These are phyloP conservation scores for Alternaria burnsii DNA, from an alignment of 2,329 filamentous ascomycete species.

Conservation along the genomic window DNA sequence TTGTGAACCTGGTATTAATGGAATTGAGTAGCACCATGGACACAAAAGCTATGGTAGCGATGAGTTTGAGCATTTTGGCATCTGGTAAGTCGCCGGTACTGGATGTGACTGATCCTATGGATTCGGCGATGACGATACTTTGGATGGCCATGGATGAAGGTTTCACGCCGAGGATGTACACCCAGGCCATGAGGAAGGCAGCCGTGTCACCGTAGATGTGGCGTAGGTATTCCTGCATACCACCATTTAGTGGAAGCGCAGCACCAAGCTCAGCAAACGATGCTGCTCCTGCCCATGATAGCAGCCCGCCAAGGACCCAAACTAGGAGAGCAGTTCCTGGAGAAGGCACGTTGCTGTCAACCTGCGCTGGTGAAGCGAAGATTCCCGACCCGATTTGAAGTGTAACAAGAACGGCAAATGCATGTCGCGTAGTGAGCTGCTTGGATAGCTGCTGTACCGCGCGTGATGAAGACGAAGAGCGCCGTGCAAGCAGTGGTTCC, in stretches of 20 bases:
- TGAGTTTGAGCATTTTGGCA: slow-evolving; percentile 45
- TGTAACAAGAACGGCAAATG: slow-evolving; percentile 68
- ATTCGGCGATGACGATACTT: slow-evolving; percentile 67
- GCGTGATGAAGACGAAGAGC: slow-evolving; percentile 23
- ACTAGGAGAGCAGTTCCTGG: slow-evolving; percentile 66
- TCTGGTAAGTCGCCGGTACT: slow-evolving; percentile 25
- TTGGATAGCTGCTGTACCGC: slow-evolving; percentile 24
- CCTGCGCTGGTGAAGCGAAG: slow-evolving; percentile 70
- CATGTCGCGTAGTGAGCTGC: slow-evolving; percentile 49
- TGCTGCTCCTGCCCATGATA: slow-evolving; percentile 70
- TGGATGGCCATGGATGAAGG: slow-evolving; percentile 71
- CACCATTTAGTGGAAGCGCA: slow-evolving; percentile 69
- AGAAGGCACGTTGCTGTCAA: slow-evolving; percentile 70
- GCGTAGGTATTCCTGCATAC: slow-evolving; percentile 69
- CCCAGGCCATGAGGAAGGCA: slow-evolving; percentile 72
- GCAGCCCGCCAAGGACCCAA: slow-evolving; percentile 68
- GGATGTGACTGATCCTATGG: slow-evolving; percentile 59
- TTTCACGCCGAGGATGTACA: slow-evolving; percentile 71
- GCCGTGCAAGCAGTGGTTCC: slow-evolving; percentile 38
- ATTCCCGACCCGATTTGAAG: slow-evolving; percentile 72
- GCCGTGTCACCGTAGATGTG: slow-evolving; percentile 68
- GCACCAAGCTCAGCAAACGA: slow-evolving; percentile 71
- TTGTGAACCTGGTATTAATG: slow-evolving; percentile 53
- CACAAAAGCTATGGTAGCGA: slow-evolving; percentile 48
- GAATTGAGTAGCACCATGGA: slow-evolving; percentile 56